A percentile compares a stretch with the other conserved stretches of the same genome.
Conservation (phyloP, 2,329 filamentous ascomycete species). For the Nothopassalora personata region DNA sequence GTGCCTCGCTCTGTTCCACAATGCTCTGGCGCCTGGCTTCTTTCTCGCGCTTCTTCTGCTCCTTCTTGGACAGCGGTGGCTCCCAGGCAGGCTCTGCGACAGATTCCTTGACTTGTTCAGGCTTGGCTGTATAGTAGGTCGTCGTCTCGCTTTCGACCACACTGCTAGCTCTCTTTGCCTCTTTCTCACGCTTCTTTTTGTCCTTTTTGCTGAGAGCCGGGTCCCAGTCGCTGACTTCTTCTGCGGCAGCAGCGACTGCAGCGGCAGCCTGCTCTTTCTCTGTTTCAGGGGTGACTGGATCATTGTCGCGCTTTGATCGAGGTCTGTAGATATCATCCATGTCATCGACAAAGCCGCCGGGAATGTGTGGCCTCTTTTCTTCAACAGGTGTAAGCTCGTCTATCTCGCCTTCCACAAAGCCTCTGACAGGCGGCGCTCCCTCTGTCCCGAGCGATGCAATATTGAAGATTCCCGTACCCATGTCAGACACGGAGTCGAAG, state of each 20-base stretch:
- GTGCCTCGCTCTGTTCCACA: not conserved
- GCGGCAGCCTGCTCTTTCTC: not conserved
- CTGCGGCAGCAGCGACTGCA: conserved; percentile 2
- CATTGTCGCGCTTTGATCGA: not conserved
- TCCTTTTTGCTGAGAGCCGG: conserved; percentile 45
- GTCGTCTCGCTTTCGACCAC: conserved; percentile 4
- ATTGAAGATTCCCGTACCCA: conserved; percentile 22
- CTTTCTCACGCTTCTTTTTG: conserved; percentile 41
- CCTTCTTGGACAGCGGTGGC: conserved; percentile 31
- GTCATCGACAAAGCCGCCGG: conserved; percentile 54
- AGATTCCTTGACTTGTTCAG: not conserved
- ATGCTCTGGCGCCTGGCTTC: conserved; percentile 23
- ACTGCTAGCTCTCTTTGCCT: conserved; percentile 23
- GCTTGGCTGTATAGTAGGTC: not conserved
- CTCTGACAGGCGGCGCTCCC: conserved; percentile 29
- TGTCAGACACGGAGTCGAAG: conserved; percentile 40
- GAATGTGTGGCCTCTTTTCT: conserved; percentile 50
- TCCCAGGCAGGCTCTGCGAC: conserved; percentile 22
- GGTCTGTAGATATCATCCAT: conserved; percentile 11
- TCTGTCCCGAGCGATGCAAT: conserved; percentile 30
- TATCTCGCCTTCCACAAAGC: conserved; percentile 40
- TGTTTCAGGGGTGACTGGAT: conserved; percentile 1
- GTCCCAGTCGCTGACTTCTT: conserved; percentile 27
- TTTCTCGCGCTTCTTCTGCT: conserved; percentile 41
- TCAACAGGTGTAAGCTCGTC: conserved; percentile 54